Evolutionary conservation across 2,329 filamentous ascomycete species (phyloP), one percentile per base, ranked within the genome.

Genomic region (Bipolaris oryzae): DNA sequence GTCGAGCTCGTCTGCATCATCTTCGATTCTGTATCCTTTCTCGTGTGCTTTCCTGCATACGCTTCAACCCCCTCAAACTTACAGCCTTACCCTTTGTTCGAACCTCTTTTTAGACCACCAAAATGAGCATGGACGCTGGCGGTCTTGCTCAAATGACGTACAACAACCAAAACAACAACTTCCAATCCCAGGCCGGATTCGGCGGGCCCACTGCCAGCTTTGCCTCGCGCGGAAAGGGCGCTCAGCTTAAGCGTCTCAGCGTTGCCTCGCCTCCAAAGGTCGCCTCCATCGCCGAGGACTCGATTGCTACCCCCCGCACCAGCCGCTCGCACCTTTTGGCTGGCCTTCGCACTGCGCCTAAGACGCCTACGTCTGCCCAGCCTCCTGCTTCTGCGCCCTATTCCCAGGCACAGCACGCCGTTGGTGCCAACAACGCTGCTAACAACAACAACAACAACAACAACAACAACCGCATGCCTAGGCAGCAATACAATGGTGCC

Each of bases 71-170:
- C 25, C 64, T 62, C 65, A 62, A 28, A 28, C 25, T 67, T 68
- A 56, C 67, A 67, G 61, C 65, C 50, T 71, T 69, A 71, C 64
- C 53, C 67, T 69, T 69, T 70, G 61, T 69, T 54, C 62, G 51
- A 61, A 60, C 63, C 58, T 60, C 63, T 66, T 55, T 61, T 52
- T 57, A 67, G 63, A 60, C 64, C 55, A 60, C 61, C 65, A 71
- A 57, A 60, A 76, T 80, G 81, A 83, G 81, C 79, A 89, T 96
- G 89, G 90, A 96, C 94, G 89, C 94, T 87, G 94, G 94, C 86
- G 92, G 92, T 95, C 91, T 96, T 84, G 89, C 92, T 95, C 92
- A 96, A 86, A 98, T 98, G 94, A 91, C 92, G 82, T 94, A 92
- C 84, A 91, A 88, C 45, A 37, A 47, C 83, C 85, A 88, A 74